These are phyloP conservation scores for Exophiala lecanii-corni DNA, from an alignment of 2,329 filamentous ascomycete species.

Conservation along the genomic window DNA sequence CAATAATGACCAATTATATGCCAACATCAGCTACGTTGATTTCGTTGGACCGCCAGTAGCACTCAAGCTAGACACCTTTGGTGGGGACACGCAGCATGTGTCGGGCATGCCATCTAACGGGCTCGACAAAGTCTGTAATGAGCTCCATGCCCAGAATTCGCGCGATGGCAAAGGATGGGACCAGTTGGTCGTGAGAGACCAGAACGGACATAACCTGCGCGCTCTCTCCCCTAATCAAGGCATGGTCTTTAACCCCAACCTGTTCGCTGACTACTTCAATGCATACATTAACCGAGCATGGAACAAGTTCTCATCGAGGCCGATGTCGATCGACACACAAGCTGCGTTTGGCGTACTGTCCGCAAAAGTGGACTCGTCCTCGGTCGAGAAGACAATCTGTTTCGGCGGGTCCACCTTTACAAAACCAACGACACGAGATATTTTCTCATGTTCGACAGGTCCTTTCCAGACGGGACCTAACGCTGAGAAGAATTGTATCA, in stretches of 20 bases:
- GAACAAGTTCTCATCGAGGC: slow-evolving; percentile 40
- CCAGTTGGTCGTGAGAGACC: slow-evolving; percentile 47
- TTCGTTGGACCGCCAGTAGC: slow-evolving; percentile 64
- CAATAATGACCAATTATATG: slow-evolving; percentile 58
- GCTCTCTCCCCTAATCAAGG: slow-evolving; percentile 42
- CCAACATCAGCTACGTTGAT: slow-evolving; percentile 71
- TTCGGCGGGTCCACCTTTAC: slow-evolving; percentile 48
- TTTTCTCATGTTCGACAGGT: slow-evolving; percentile 62
- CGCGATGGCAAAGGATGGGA: slow-evolving; percentile 59
- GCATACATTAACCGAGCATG: slow-evolving; percentile 51
- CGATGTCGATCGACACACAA: slow-evolving; percentile 62
- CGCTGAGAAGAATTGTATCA: slow-evolving; percentile 56
- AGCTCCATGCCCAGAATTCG: slow-evolving; percentile 51
- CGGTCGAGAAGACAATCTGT: slow-evolving; percentile 34
- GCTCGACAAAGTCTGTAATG: slow-evolving; percentile 51
- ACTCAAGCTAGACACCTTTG: slow-evolving; percentile 44
- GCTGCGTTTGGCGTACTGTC: slow-evolving; percentile 51
- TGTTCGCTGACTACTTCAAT: slow-evolving; percentile 50
- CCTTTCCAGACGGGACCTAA: slow-evolving; percentile 49
- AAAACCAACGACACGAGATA: slow-evolving; percentile 57
- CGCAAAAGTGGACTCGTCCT: slow-evolving; percentile 41
- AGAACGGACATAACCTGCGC: slow-evolving; percentile 37
- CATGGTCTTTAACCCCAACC: slow-evolving; percentile 37
- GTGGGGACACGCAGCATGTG: slow-evolving; percentile 47
- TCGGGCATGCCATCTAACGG: slow-evolving; percentile 56